Conservation (phyloP, 1,284 basidiomycete genomes). For the Ceratobasidium sp. region DNA sequence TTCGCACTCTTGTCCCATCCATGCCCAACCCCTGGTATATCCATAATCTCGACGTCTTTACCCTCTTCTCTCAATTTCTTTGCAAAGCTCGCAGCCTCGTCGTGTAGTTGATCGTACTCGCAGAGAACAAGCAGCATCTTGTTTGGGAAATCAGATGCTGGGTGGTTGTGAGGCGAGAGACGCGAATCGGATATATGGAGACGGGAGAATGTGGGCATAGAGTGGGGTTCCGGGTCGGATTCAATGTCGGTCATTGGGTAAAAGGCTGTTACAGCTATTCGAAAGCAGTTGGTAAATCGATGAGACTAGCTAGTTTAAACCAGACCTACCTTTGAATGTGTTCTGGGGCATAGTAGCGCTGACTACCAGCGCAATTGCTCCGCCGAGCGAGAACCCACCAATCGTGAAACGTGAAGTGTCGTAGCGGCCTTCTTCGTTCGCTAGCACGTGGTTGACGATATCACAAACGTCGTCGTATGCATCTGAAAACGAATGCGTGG, state of each 20-base stretch:
- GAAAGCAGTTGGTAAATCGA: neutral
- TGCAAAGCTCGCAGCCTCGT: neutral
- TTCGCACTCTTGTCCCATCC: constrained; percentile 15
- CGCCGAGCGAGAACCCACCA: constrained; percentile 29
- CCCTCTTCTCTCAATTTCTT: constrained; percentile 3
- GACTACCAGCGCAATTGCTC: constrained; percentile 16
- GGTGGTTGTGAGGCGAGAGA: constrained; percentile 19
- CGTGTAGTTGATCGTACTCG: constrained; percentile 22
- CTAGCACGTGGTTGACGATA: constrained; percentile 7
- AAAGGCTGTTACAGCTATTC: constrained; percentile 27
- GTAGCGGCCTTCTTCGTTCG: constrained; percentile 3
- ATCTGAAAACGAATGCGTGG: constrained; percentile 2
- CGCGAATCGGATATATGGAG: neutral
- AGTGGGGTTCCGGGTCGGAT: neutral
- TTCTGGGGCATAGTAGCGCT: constrained; percentile 17
- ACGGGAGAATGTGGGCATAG: neutral
- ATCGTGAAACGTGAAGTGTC: constrained; percentile 3
- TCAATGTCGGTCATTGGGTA: constrained; percentile 28
- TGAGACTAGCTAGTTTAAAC: neutral
- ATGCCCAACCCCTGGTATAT: constrained; percentile 8
- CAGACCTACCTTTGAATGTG: constrained; percentile 21
- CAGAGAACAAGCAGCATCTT: constrained; percentile 8
- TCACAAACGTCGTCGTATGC: constrained; percentile 24
- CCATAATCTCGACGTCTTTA: constrained; percentile 2
- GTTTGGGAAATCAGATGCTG: constrained; percentile 3